Evolutionary conservation across 2,329 filamentous ascomycete genomes (phyloP), one percentile per base, ranked within the genome.

Genomic region (Ophiosphaerella korrae): DNA sequence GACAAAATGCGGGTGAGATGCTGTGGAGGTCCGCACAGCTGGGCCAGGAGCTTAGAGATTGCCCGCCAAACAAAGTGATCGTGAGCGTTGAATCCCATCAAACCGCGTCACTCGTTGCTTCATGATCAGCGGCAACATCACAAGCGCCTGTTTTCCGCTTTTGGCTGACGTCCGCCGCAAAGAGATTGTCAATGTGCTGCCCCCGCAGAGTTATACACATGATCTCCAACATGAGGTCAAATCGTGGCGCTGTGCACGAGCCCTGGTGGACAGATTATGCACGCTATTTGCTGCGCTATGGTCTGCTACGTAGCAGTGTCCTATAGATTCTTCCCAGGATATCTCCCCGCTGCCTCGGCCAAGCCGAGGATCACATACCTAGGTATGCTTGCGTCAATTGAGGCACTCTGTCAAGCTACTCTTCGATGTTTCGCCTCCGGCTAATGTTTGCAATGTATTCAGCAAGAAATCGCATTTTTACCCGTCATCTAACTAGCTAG

Each of bases 271-370:
- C 52, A 45, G 50, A 44, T 46, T 45, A 46, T 49, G 38, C 45
- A 50, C 54, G 55, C 58, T 60, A 58, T 48, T 48, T 42, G 50
- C 48, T 45, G 42, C 40, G 50, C 59, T 57, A 56, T 48, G 11
- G 5, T 31, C 38, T 8, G 3, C 2, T 13, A 42, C 34, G 52
- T 56, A 21, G 18, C 56, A 56, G n/a, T 14, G 46, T 33, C 57
- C 61, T 57, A 56, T 48, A 51, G 44, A 52, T 50, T 38, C 16
- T 33, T 41, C 55, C 48, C 23, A 40, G 39, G 34, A 33, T 42
- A 51, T 56, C 62, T 52, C 36, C 48, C 53, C 32, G 42, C 43
- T 39, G 32, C 42, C 42, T 45, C 42, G 42, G 33, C 42, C 37
- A 31, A n/a, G 32, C 26, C 11, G 18, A 5, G 34, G 26, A 11